Evolutionary conservation across 257 asterid species (phyloP), one percentile per base, ranked within the genome.

Genomic region (Verbascum thapsus): DNA sequence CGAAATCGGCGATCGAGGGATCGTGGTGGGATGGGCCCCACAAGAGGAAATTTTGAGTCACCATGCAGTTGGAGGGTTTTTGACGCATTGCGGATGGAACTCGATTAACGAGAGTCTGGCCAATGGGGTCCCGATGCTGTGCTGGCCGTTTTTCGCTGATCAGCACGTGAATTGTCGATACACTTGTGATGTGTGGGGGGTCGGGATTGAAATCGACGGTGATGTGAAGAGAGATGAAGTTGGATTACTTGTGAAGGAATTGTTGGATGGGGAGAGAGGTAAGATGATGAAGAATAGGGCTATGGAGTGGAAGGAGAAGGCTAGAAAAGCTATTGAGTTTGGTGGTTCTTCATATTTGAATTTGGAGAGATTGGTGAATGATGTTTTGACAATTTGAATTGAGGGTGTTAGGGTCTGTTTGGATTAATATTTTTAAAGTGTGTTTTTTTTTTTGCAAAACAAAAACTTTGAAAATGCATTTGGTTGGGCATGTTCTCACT

Each of bases 51-150:
- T 81, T 23, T 65, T 81, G 8, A 52, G 65, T 8, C 88, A 81
- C 53, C 47, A 73, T 0, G 69, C 83, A 0, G 22, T 74, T 0
- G 84, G 59, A 8, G 82, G 57, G 1, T 78, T 81, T 26, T 66
- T 78, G 52, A 76, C 75, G 1, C 85, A 78, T 17, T 71, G 84
- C 8, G 84, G 87, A n/a, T 78, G 87, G 82, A 81, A 76, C 39
- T 78, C 82, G 0, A 52, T 68, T 7, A 23, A 49, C 0, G 88
- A 81, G 39, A 81, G 88, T 61, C 16, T 81, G 41, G 52, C 58
- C 15, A 38, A 70, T 5, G 84, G 84, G 2, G 77, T 78, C 15
- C 80, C 84, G 0, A 70, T 81, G 75, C 38, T 81, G 0, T 81
- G 88, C 6, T 81, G 84, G 80, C 82, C 88, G 0, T 76, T 71